These are phyloP conservation scores for Chiua virens DNA, from an alignment of 768 basidiomycete genomes.

Conservation along the genomic window DNA sequence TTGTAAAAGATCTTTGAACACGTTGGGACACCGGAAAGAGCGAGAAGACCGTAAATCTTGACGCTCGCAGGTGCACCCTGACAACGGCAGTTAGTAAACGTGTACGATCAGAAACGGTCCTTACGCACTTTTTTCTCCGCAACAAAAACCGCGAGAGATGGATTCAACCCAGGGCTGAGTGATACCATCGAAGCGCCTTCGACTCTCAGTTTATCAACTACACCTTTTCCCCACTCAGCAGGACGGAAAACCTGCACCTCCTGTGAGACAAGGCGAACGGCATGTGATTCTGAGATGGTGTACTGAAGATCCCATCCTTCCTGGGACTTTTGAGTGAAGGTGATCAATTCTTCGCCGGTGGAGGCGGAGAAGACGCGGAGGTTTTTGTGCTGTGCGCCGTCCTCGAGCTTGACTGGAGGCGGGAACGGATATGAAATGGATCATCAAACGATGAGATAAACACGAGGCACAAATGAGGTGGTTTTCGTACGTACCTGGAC, in stretches of 20 bases:
- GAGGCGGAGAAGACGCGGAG: slow-evolving; percentile 85
- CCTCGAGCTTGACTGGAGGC: slow-evolving; percentile 74
- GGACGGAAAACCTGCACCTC: slow-evolving; percentile 87
- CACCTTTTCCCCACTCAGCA: slow-evolving; percentile 74
- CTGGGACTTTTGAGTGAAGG: slow-evolving; percentile 87
- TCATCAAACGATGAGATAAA: slow-evolving; percentile 10
- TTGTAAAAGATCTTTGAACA: slow-evolving; percentile 95
- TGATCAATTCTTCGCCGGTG: slow-evolving; percentile 82
- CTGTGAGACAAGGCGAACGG: slow-evolving; percentile 72
- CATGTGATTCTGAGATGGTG: slow-evolving; percentile 86
- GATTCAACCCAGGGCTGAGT: slow-evolving; percentile 83
- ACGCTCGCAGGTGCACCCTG: slow-evolving; percentile 88
- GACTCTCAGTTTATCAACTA: slow-evolving; percentile 78
- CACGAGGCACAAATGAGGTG: slow-evolving; percentile 24
- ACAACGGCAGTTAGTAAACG: not conserved
- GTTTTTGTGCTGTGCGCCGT: slow-evolving; percentile 91
- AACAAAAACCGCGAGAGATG: slow-evolving; percentile 88
- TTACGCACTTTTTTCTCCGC: slow-evolving; percentile 88
- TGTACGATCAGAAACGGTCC: not conserved
- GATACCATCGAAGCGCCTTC: slow-evolving; percentile 79
- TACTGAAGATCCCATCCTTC: slow-evolving; percentile 93
- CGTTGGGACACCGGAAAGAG: slow-evolving; percentile 62
- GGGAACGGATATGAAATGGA: slow-evolving; percentile 12
- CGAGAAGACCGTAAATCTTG: slow-evolving; percentile 75
- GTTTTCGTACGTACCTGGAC: slow-evolving; percentile 54